A percentile compares a stretch with the other conserved stretches of the same genome.
Evolutionary conservation across 257 asterid genomes (phyloP).

Genomic region (Nyctanthes arbortristis): DNA sequence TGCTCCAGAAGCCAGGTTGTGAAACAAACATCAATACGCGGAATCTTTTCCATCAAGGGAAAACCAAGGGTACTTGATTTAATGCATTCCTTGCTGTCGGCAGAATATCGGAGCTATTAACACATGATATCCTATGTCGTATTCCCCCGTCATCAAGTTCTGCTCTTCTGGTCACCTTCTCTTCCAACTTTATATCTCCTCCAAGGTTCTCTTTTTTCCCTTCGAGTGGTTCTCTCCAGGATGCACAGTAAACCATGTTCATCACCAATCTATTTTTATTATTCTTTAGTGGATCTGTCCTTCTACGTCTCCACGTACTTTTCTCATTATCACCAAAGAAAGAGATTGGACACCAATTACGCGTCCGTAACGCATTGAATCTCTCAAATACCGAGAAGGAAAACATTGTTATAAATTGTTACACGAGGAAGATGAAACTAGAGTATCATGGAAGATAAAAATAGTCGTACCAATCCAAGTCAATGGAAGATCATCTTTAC

Average conservation of each 20-base stretch:
- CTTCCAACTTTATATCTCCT: conserved; percentile 92
- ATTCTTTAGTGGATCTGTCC: too few relatives aligned
- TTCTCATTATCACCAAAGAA: too few relatives aligned
- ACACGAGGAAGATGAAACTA: too few relatives aligned
- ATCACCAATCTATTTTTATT: background rate
- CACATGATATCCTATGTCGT: conserved; percentile 79
- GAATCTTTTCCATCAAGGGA: conserved; percentile 94
- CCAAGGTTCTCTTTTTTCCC: conserved; percentile 54
- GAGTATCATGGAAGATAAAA: too few relatives aligned
- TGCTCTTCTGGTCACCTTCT: conserved; percentile 39
- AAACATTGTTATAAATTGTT: too few relatives aligned
- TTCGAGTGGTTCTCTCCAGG: background rate
- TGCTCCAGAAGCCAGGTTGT: conserved; percentile 29
- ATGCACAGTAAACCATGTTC: background rate
- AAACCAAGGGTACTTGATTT: conserved; percentile 87
- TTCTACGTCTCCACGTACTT: too few relatives aligned
- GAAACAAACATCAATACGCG: conserved; percentile 74
- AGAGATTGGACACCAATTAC: too few relatives aligned
- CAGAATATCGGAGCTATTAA: conserved; percentile 77
- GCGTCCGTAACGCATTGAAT: background rate
- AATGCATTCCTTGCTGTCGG: conserved; percentile 72
- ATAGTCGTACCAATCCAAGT: too few relatives aligned
- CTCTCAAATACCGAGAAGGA: too few relatives aligned
- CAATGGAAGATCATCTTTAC: too few relatives aligned
- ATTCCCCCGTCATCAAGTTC: conserved; percentile 30